Conservation (phyloP, 73 alveolate species). For the Paramecium biaurelia region DNA sequence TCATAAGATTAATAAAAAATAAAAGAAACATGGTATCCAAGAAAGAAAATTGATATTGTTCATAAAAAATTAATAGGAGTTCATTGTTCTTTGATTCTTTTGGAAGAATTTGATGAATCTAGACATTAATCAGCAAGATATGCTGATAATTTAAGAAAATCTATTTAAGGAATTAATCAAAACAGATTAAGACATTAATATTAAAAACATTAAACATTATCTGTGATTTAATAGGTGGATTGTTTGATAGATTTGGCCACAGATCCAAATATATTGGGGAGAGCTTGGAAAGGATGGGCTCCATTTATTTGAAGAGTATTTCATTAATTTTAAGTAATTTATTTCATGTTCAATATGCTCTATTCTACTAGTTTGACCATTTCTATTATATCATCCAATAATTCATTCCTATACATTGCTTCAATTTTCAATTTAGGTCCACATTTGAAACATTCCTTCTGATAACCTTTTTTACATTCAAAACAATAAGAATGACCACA, state of each 20-base stretch:
- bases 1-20: constrained; percentile 62
- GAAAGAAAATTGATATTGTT: constrained; percentile 75
- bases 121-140: constrained; percentile 63
- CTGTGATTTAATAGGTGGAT: constrained; percentile 93
- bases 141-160: constrained; percentile 57
- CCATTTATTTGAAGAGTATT: constrained; percentile 80
- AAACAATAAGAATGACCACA: constrained; percentile 66
- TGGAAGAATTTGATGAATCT: constrained; percentile 76
- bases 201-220: constrained; percentile 61
- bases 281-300: constrained; percentile 99
- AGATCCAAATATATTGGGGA: constrained; percentile 97
- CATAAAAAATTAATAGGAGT: constrained; percentile 76
- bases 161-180: constrained; percentile 70
- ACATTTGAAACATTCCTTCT: constrained; percentile 61
- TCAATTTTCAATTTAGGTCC: constrained; percentile 64
- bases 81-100: constrained; percentile 71
- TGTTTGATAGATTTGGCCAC: constrained; percentile 91
- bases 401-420: constrained; percentile 64
- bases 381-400: constrained; percentile 57
- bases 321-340: constrained; percentile 27
- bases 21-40: constrained; percentile 75
- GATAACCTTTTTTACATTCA: constrained; percentile 60
- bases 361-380: constrained; percentile 21
- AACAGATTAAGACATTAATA: constrained; percentile 26
- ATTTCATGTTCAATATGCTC: background rate